Conservation (phyloP, 805 yeast species). For the Barnettozyma pratensis region DNA sequence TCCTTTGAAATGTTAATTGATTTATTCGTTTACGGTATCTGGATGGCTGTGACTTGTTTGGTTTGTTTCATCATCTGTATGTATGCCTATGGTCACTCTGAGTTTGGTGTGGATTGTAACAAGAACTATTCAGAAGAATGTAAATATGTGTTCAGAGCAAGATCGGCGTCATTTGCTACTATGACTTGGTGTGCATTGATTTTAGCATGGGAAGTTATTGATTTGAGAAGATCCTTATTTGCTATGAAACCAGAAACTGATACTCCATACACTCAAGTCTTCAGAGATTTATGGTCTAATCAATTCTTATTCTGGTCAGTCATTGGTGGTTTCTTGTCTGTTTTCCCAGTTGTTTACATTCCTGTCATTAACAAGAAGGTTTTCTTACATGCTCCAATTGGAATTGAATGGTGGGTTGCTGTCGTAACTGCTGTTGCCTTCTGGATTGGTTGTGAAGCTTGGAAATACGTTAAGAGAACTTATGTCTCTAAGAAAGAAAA, state of each 20-base stretch:
- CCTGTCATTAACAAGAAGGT: constrained; percentile 82
- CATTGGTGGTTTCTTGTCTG: constrained; percentile 58
- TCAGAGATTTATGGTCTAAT: constrained; percentile 65
- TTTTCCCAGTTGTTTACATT: constrained; percentile 79
- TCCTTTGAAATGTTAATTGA: constrained; percentile 64
- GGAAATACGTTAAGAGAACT: constrained; percentile 62
- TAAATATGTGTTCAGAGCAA: constrained; percentile 60
- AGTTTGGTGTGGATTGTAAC: constrained; percentile 65
- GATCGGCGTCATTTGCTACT: constrained; percentile 72
- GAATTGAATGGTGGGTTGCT: constrained; percentile 78
- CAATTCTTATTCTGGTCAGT: constrained; percentile 81
- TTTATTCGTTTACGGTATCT: constrained; percentile 66
- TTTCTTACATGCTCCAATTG: constrained; percentile 65
- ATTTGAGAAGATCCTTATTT: constrained; percentile 64
- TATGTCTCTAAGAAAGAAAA: constrained; percentile 36
- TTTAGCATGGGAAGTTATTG: constrained; percentile 81
- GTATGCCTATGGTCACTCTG: constrained; percentile 62
- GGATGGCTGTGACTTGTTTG: constrained; percentile 70
- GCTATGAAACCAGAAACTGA: constrained; percentile 62
- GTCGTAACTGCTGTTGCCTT: constrained; percentile 54
- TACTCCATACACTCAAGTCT: constrained; percentile 54
- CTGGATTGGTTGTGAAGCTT: constrained; percentile 56
- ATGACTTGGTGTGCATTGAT: constrained; percentile 79
- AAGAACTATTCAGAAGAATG: constrained; percentile 42
- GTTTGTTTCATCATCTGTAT: constrained; percentile 58